Conservation (phyloP, 805 yeast genomes). For the Candida cerambycidarum region DNA sequence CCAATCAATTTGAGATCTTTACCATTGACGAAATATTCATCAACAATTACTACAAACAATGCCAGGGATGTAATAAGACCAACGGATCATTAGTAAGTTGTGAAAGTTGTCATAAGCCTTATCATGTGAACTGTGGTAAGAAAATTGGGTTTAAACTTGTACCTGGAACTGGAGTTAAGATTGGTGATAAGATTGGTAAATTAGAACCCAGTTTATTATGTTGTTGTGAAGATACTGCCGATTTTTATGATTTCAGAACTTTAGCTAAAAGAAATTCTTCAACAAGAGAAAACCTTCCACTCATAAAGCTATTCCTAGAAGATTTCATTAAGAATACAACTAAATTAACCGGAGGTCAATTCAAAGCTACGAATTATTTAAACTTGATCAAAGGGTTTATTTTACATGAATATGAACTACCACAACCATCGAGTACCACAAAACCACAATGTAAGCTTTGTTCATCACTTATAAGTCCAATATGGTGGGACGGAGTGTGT, state of each 20-base stretch:
- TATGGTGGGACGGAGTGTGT: conserved; percentile 20
- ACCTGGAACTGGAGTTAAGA: conserved; percentile 24
- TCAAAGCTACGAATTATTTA: conserved; percentile 7
- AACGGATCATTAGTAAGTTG: conserved; percentile 57
- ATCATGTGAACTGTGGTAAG: conserved; percentile 60
- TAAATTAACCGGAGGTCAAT: conserved; percentile 23
- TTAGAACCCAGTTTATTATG: conserved; percentile 48
- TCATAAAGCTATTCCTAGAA: conserved; percentile 40
- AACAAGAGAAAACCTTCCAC: conserved; percentile 32
- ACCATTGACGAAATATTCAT: conserved; percentile 28
- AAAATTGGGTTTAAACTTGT: conserved; percentile 54
- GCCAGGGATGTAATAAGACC: conserved; percentile 42
- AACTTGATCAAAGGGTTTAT: conserved; percentile 2
- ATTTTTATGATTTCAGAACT: conserved; percentile 26
- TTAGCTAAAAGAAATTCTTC: conserved; percentile 29
- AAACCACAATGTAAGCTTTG: not conserved
- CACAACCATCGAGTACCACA: not conserved
- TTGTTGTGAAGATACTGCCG: conserved; percentile 27
- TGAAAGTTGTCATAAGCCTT: conserved; percentile 37
- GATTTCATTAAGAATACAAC: conserved; percentile 25
- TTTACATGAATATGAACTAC: not conserved
- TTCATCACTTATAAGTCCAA: conserved; percentile 2
- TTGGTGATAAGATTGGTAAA: conserved; percentile 35
- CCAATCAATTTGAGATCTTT: conserved; percentile 24
- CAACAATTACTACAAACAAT: conserved; percentile 29